A percentile compares a stretch with the other conserved stretches of the same genome.
These are phyloP conservation scores for Zopfia rhizophila DNA, from an alignment of 2,329 filamentous ascomycete genomes.

Conservation along the genomic window DNA sequence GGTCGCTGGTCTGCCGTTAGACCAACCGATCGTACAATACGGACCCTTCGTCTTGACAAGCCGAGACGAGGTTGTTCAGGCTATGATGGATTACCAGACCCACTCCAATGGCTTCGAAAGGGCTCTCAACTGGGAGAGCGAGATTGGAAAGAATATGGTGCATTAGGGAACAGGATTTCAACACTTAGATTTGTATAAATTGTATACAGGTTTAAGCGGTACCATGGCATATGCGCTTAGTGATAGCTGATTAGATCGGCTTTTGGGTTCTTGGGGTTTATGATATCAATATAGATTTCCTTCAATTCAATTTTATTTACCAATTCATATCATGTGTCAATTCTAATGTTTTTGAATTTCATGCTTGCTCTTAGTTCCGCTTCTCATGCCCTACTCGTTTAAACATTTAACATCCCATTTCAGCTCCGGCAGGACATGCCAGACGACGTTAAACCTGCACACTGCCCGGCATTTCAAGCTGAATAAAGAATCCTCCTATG, in stretches of 20 bases:
- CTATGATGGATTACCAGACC: slow-evolving; percentile 50
- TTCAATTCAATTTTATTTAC: too few relatives aligned
- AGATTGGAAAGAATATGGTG: slow-evolving; percentile 84
- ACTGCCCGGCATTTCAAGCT: too few relatives aligned
- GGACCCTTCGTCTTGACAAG: slow-evolving; percentile 52
- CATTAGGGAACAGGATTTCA: slow-evolving; percentile 30
- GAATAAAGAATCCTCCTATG: too few relatives aligned
- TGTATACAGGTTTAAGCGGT: neutral
- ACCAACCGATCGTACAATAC: slow-evolving; percentile 54
- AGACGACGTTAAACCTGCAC: too few relatives aligned
- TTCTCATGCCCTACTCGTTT: too few relatives aligned
- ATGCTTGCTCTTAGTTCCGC: too few relatives aligned
- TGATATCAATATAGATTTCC: slow-evolving; percentile 1
- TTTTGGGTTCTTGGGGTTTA: too few relatives aligned
- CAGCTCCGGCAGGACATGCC: too few relatives aligned
- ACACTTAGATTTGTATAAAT: too few relatives aligned
- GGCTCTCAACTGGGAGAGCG: slow-evolving; percentile 76
- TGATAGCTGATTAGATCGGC: neutral
- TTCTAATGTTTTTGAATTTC: too few relatives aligned
- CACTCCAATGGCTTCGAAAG: slow-evolving; percentile 62
- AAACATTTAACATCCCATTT: too few relatives aligned
- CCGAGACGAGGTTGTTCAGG: slow-evolving; percentile 50
- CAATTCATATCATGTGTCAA: too few relatives aligned
- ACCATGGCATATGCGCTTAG: neutral
- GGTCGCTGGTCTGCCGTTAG: slow-evolving; percentile 74